These are phyloP conservation scores for Cinnamomum chago DNA, from an alignment of 164 flowering plant species.

Conservation along the genomic window DNA sequence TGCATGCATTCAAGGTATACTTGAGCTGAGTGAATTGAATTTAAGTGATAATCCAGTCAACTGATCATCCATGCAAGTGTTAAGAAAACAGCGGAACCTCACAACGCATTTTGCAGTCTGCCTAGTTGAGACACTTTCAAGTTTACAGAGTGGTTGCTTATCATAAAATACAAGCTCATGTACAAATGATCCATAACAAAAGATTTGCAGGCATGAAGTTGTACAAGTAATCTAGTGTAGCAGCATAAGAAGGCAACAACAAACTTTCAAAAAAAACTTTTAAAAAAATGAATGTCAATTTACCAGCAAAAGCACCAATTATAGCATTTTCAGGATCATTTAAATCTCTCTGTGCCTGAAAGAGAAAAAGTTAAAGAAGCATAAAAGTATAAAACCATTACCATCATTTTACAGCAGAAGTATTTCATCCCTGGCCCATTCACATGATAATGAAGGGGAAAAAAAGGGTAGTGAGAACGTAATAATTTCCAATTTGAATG, in stretches of 20 bases:
- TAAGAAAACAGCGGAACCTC: too few species aligned
- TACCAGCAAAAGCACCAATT: slow-evolving; percentile 97
- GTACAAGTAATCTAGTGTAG: neutral
- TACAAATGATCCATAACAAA: too few species aligned
- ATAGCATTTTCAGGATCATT: slow-evolving; percentile 89
- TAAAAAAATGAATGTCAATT: slow-evolving; percentile 2
- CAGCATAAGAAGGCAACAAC: neutral
- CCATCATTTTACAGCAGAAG: neutral
- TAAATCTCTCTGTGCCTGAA: slow-evolving; percentile 74
- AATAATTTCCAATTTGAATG: neutral
- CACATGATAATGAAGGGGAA: neutral
- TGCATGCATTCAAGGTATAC: neutral
- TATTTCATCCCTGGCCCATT: neutral
- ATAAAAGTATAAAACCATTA: neutral
- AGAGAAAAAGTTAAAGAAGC: slow-evolving; percentile 14
- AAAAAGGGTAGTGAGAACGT: neutral
- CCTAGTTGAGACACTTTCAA: too few species aligned
- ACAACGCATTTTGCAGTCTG: too few species aligned
- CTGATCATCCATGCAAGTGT: too few species aligned
- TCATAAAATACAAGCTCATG: too few species aligned
- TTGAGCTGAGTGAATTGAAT: too few species aligned
- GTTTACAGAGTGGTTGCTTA: too few species aligned
- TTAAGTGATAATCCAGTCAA: too few species aligned
- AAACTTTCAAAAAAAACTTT: neutral
- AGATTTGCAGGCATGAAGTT: too few species aligned